Percentiles rank a stretch among this genome's conserved stretches.
Conservation (phyloP, 768 basidiomycete species). For the Leccinum arenicola region DNA sequence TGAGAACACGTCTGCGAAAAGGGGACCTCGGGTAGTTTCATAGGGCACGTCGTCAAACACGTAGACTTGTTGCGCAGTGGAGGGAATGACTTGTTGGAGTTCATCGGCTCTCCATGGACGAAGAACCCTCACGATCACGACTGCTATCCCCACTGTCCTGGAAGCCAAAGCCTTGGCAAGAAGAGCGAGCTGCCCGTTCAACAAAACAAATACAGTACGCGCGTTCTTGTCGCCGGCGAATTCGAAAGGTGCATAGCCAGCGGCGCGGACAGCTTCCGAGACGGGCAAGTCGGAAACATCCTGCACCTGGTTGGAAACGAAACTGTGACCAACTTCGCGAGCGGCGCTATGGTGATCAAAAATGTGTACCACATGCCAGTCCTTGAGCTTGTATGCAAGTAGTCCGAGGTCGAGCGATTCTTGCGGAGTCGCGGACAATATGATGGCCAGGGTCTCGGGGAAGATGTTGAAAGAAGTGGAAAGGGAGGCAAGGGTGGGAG, state of each 20-base stretch:
- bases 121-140: conserved; percentile 73
- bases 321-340: conserved; percentile 67
- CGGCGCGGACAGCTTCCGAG: conserved; percentile 47
- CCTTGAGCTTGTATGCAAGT: conserved; percentile 67
- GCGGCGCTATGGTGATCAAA: conserved; percentile 84
- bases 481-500: conserved; percentile 73
- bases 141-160: conserved; percentile 50
- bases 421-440: conserved; percentile 82
- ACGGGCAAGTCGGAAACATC: conserved; percentile 33
- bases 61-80: conserved; percentile 55
- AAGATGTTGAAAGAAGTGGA: conserved; percentile 58
- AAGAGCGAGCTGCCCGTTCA: conserved; percentile 77
- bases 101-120: conserved; percentile 76
- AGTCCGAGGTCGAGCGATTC: conserved; percentile 77
- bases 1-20: conserved; percentile 73
- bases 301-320: conserved; percentile 38
- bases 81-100: conserved; percentile 59
- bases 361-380: conserved; percentile 77
- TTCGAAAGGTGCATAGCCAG: conserved; percentile 75
- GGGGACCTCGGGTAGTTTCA: conserved; percentile 54
- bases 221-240: conserved; percentile 68
- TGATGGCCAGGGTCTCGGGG: conserved; percentile 62
- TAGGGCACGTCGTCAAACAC: conserved; percentile 79
- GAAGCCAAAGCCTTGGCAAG: conserved; percentile 51
- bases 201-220: conserved; percentile 60